A percentile compares a stretch with the other conserved stretches of the same genome.
phyloP scores from a whole-genome alignment of 2,329 filamentous ascomycete species.

The Aspergillus transmontanensis region DNA sequence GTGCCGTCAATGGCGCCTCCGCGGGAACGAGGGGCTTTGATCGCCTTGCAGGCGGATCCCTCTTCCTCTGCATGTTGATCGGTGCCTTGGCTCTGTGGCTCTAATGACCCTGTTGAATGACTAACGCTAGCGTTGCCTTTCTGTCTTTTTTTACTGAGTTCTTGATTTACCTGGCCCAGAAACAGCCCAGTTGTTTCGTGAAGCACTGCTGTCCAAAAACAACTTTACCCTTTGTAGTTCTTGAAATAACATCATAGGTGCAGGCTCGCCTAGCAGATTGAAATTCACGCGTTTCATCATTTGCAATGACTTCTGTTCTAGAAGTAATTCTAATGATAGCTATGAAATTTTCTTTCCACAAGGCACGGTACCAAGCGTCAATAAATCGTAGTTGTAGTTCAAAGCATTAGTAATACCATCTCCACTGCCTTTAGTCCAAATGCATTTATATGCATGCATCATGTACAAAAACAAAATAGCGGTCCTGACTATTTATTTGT shows the following conservation, averaged over 20 bases:
- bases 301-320: background rate
- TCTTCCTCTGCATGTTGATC: slow-evolving; percentile 9
- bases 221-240: background rate
- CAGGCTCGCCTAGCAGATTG: background rate
- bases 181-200: background rate
- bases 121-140: background rate
- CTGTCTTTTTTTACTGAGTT: background rate
- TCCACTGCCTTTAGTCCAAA: background rate
- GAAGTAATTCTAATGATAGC: background rate
- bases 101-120: background rate
- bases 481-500: background rate
- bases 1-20: slow-evolving; percentile 4
- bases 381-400: background rate
- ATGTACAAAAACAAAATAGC: background rate
- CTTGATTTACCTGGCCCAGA: background rate
- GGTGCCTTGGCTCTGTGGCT: slow-evolving; percentile 14
- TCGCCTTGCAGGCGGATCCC: background rate
- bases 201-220: background rate
- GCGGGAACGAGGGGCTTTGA: background rate
- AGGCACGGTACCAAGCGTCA: background rate
- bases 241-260: background rate
- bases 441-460: background rate
- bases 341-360: background rate
- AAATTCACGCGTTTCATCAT: background rate
- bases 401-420: background rate